Conservation (phyloP, 345 rosid genomes). For the Eucalyptus pauciflora region DNA sequence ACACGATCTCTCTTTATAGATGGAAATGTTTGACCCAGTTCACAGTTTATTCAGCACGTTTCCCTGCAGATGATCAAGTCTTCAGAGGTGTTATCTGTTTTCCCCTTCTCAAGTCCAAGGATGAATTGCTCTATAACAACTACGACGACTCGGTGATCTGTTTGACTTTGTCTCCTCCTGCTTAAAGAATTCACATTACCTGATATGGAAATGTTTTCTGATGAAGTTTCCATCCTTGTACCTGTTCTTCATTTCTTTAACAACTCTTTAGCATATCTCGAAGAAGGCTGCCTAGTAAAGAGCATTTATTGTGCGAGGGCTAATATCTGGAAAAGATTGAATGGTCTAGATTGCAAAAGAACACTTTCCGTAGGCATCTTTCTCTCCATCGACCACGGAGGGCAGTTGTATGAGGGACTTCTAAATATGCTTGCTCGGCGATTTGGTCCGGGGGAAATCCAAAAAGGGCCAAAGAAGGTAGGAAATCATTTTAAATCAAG, state of each 20-base stretch:
- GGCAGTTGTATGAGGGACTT: too few relatives aligned
- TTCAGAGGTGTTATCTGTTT: neutral
- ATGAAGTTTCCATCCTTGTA: neutral
- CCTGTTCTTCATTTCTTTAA: neutral
- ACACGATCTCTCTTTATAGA: too few relatives aligned
- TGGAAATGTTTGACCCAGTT: too few relatives aligned
- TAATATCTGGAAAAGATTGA: neutral
- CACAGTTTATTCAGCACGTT: neutral
- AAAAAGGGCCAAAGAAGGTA: too few relatives aligned
- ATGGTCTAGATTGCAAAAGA: too few relatives aligned
- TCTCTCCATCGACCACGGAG: too few relatives aligned
- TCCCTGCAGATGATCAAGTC: neutral
- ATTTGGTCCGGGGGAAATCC: too few relatives aligned
- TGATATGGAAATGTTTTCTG: neutral
- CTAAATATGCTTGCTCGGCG: too few relatives aligned
- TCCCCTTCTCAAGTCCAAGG: neutral
- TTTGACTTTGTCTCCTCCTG: neutral
- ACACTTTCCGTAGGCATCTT: too few relatives aligned
- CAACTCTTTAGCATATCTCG: neutral
- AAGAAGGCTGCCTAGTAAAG: neutral
- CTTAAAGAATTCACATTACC: neutral
- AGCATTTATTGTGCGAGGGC: neutral
- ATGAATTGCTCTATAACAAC: neutral
- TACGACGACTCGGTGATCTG: neutral
- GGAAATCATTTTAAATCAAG: too few relatives aligned